A percentile compares a stretch with the other conserved stretches of the same genome.
phyloP scores from a whole-genome alignment of 2,329 filamentous ascomycete genomes.

The Madurella fahalii region DNA sequence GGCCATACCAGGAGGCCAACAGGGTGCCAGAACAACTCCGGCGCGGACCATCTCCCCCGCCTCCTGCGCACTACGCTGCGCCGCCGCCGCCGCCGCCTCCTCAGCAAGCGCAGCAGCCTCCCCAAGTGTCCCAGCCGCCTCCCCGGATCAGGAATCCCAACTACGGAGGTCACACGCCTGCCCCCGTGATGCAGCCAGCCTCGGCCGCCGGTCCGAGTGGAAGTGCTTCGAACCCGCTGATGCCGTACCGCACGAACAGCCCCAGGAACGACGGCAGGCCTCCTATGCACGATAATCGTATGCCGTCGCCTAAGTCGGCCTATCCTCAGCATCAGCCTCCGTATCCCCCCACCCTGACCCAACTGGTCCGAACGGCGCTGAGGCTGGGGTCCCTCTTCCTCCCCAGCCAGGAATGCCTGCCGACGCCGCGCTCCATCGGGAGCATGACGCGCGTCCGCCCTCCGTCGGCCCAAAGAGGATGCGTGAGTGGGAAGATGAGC shows the following conservation, averaged over 20 bases:
- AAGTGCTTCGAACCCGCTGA: conserved; percentile 52
- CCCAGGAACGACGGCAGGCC: conserved; percentile 77
- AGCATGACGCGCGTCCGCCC: conserved; percentile 68
- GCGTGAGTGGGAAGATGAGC: conserved; percentile 89
- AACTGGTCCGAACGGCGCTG: conserved; percentile 60
- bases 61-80: conserved; percentile 49
- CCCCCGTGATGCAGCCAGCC: conserved; percentile 34
- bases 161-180: conserved; percentile 52
- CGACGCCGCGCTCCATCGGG: conserved; percentile 61
- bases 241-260: conserved; percentile 73
- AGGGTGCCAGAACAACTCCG: conserved; percentile 46
- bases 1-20: conserved; percentile 64
- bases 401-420: conserved; percentile 52
- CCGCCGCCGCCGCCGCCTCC: conserved; percentile 47
- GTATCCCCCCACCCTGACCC: conserved; percentile 72
- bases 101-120: conserved; percentile 37
- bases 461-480: conserved; percentile 79
- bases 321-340: conserved; percentile 71
- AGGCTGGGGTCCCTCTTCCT: conserved; percentile 60
- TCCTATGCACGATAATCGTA: conserved; percentile 72
- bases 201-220: conserved; percentile 38
- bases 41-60: conserved; percentile 52
- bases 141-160: conserved; percentile 57
- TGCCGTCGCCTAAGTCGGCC: conserved; percentile 84
- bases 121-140: conserved; percentile 38